These are phyloP conservation scores for Helicostylum pulchrum DNA, from an alignment of 192 early-diverging fungal species.

Conservation along the genomic window DNA sequence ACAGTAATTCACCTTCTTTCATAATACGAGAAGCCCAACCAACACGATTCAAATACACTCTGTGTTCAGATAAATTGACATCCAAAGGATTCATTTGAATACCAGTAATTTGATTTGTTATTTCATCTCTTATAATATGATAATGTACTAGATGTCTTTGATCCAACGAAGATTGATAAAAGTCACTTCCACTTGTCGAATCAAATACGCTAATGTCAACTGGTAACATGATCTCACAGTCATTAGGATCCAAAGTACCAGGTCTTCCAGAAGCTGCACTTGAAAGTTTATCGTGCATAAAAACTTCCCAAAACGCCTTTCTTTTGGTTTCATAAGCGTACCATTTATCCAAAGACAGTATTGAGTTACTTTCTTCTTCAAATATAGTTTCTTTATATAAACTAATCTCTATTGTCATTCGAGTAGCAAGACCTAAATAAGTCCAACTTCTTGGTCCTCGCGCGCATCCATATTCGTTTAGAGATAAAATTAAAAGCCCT, in stretches of 20 bases:
- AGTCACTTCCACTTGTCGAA: background rate
- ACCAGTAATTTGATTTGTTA: background rate
- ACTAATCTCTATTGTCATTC: slow-evolving; percentile 51
- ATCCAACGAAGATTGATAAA: slow-evolving; percentile 2
- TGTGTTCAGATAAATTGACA: background rate
- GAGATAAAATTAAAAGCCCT: slow-evolving; percentile 40
- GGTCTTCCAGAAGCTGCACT: slow-evolving; percentile 46
- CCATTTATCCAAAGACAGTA: slow-evolving; percentile 34
- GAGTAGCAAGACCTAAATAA: slow-evolving; percentile 41
- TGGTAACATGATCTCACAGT: slow-evolving; percentile 49
- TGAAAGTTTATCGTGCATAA: slow-evolving; percentile 42
- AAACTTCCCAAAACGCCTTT: slow-evolving; percentile 51
- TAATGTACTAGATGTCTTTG: background rate
- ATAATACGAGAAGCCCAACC: background rate
- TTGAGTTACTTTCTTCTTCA: background rate
- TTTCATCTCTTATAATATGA: background rate
- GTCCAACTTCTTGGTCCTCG: slow-evolving; percentile 53
- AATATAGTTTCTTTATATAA: slow-evolving; percentile 42
- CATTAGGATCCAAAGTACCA: slow-evolving; percentile 43
- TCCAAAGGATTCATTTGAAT: background rate
- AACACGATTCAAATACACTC: background rate
- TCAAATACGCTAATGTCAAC: slow-evolving; percentile 17
- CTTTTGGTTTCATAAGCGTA: slow-evolving; percentile 44
- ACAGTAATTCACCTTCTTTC: slow-evolving; percentile 31
- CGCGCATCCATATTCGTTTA: slow-evolving; percentile 49